Conservation (phyloP, 1,139 yeast species). For the Candida glucosophila region DNA sequence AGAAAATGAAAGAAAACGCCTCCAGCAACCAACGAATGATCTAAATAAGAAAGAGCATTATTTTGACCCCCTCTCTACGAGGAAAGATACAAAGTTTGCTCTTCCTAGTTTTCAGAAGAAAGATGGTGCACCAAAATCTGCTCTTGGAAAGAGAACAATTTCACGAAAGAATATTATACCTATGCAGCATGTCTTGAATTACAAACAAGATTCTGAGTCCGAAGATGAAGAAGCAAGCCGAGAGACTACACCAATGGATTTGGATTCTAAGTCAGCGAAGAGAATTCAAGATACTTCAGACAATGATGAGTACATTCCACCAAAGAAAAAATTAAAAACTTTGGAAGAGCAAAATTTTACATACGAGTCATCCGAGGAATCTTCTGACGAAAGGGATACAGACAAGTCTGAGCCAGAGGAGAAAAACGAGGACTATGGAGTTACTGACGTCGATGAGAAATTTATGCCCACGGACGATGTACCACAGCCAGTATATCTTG, state of each 20-base stretch:
- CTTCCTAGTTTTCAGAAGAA: slow-evolving; percentile 47
- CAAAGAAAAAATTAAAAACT: slow-evolving; percentile 14
- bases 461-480: slow-evolving; percentile 36
- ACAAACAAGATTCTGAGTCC: slow-evolving; percentile 37
- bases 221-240: slow-evolving; percentile 37
- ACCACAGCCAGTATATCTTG: slow-evolving; percentile 43
- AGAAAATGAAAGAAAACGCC: slow-evolving; percentile 19
- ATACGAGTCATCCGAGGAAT: slow-evolving; percentile 26
- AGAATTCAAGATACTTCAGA: slow-evolving; percentile 26
- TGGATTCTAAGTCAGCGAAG: slow-evolving; percentile 20
- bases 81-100: slow-evolving; percentile 13
- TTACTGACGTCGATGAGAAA: slow-evolving; percentile 20
- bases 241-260: slow-evolving; percentile 31
- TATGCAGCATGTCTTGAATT: slow-evolving; percentile 66
- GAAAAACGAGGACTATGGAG: too few species aligned
- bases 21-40: slow-evolving; percentile 1
- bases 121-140: slow-evolving; percentile 8
- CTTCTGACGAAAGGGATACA: slow-evolving; percentile 14
- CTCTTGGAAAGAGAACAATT: slow-evolving; percentile 7
- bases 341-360: slow-evolving; percentile 15
- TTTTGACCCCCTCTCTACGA: slow-evolving; percentile 19
- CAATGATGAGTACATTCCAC: slow-evolving; percentile 9
- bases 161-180: slow-evolving; percentile 38
- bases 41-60: slow-evolving; percentile 15
- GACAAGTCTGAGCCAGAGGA: slow-evolving; percentile 4